A percentile compares a stretch with the other conserved stretches of the same genome.
Conservation (phyloP, 495 filamentous ascomycete species). For the Jackrogersella minutella region DNA sequence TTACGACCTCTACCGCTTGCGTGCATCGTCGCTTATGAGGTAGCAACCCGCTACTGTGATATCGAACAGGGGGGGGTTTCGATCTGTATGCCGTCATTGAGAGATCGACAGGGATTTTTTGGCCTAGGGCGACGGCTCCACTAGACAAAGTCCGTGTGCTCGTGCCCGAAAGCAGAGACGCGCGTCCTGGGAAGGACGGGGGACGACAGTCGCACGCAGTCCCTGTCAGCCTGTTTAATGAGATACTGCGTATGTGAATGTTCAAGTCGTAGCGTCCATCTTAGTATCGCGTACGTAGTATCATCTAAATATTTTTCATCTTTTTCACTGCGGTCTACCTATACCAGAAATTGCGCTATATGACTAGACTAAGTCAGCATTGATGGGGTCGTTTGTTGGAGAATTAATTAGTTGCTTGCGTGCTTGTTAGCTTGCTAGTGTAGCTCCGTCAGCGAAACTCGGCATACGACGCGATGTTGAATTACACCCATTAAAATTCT, state of each 20-base stretch:
- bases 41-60: slow-evolving; percentile 31
- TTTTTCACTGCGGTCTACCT: background rate
- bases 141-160: slow-evolving; percentile 30
- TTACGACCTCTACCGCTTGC: slow-evolving; percentile 10
- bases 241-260: background rate
- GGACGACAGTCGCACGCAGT: too few species aligned
- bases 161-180: slow-evolving; percentile 32
- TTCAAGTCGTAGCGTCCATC: slow-evolving; percentile 9
- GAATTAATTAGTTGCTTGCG: background rate
- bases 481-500: too few species aligned
- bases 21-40: slow-evolving; percentile 17
- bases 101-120: slow-evolving; percentile 33
- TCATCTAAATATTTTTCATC: too few species aligned
- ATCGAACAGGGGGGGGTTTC: slow-evolving; percentile 28
- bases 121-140: slow-evolving; percentile 25
- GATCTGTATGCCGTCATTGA: slow-evolving; percentile 43
- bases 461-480: background rate
- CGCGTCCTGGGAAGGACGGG: slow-evolving; percentile 35
- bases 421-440: too few species aligned
- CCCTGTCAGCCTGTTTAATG: slow-evolving; percentile 12
- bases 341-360: slow-evolving; percentile 11
- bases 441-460: background rate
- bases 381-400: background rate
- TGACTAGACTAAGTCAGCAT: slow-evolving; percentile 3
- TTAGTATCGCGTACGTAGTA: background rate